These are phyloP conservation scores for Xylariaceae sp. DNA, from an alignment of 2,329 filamentous ascomycete genomes.

Conservation along the genomic window DNA sequence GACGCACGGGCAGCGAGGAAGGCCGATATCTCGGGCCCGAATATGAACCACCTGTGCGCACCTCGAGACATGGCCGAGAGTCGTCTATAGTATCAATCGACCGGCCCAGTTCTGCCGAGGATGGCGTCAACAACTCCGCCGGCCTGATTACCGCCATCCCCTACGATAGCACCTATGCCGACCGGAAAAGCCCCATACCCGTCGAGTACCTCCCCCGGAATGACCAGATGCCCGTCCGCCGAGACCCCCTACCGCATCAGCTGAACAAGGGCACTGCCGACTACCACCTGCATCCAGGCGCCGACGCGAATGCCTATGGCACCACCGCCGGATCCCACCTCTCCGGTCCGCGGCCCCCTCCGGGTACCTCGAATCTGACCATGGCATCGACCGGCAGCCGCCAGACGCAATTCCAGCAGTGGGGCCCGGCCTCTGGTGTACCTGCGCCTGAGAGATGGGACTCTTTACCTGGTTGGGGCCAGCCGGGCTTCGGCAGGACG, in stretches of 20 bases:
- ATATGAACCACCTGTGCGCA: conserved; percentile 58
- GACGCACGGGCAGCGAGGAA: conserved; percentile 52
- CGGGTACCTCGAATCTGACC: conserved; percentile 53
- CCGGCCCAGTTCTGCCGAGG: conserved; percentile 54
- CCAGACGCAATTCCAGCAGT: conserved; percentile 69
- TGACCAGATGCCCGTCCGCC: conserved; percentile 55
- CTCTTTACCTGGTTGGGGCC: conserved; percentile 31
- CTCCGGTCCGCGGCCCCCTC: conserved; percentile 54
- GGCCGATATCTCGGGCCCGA: conserved; percentile 48
- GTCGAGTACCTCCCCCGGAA: conserved; percentile 65
- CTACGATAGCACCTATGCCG: conserved; percentile 63
- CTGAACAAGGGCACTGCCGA: conserved; percentile 70
- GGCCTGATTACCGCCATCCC: conserved; percentile 84
- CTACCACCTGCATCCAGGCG: conserved; percentile 82
- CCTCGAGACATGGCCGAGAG: conserved; percentile 67
- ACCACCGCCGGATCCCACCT: conserved; percentile 47
- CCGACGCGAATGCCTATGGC: conserved; percentile 47
- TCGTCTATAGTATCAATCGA: conserved; percentile 68
- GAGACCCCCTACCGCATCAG: conserved; percentile 75
- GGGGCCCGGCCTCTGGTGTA: conserved; percentile 41
- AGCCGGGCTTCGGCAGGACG: conserved; percentile 16
- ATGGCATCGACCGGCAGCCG: conserved; percentile 67
- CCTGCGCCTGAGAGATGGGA: conserved; percentile 49
- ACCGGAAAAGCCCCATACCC: conserved; percentile 61
- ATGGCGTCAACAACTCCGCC: conserved; percentile 64